Evolutionary conservation across 2,329 filamentous ascomycete genomes (phyloP), one percentile per base, ranked within the genome.

Genomic region (Drechslerella dactyloides): DNA sequence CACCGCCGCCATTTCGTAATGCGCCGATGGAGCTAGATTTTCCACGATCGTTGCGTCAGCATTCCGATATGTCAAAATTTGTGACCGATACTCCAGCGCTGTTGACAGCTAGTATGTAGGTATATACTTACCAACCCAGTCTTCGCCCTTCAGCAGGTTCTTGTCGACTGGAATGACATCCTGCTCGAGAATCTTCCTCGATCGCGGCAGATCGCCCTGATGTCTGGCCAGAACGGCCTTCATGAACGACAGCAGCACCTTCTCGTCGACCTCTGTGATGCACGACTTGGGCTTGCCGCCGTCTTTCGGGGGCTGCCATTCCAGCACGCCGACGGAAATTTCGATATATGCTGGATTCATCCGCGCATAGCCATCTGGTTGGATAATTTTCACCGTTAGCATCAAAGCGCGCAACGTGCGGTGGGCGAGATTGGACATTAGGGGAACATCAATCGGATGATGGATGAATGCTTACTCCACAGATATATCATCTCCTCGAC

Each of bases 401-500:
- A 53, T 55, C 23, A 8, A 17, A n/a, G 27, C 33, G 10, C 35
- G 54, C n/a, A 21, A 19, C 4, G 1, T 17, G n/a, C 7, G n/a
- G 37, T 59, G 17, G n/a, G 59, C 35, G 24, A n/a, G 19, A n/a
- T 17, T 24, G 7, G 33, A 53, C n/a, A n/a, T n/a, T n/a, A n/a
- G n/a, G n/a, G n/a, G n/a, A n/a, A n/a, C n/a, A n/a, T n/a, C n/a
- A n/a, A n/a, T n/a, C n/a, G n/a, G n/a, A n/a, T n/a, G n/a, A n/a
- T n/a, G n/a, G n/a, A n/a, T n/a, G n/a, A n/a, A n/a, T n/a, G 21
- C 74, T 65, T 65, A 75, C 75, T 93, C 93, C 93, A 97, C 76
- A 97, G 87, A 79, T 93, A 96, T 11, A 90, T 88, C 89, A 97
- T 96, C 81, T 97, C 94, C 76, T 92, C 86, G 0, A 91, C 82